Conservation (phyloP, 2,329 filamentous ascomycete species). For the Dactylellina haptotyla region DNA sequence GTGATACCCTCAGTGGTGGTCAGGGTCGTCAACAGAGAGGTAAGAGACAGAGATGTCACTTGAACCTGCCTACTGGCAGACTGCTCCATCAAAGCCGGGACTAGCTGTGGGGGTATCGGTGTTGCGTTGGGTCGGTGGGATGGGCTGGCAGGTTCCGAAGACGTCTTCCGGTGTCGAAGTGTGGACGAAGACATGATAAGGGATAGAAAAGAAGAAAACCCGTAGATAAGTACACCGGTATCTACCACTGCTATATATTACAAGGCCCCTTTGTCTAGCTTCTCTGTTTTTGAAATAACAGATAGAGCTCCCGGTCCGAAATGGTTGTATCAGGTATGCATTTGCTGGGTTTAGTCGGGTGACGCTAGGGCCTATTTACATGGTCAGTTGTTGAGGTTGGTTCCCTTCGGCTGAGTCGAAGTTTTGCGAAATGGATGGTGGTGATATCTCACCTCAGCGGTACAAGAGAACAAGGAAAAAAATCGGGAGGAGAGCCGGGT, state of each 20-base stretch:
- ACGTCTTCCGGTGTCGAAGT: slow-evolving; percentile 39
- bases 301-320: slow-evolving; percentile 28
- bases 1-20: slow-evolving; percentile 50
- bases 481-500: not conserved
- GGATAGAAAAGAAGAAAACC: too few relatives aligned
- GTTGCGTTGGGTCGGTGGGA: slow-evolving; percentile 13
- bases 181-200: slow-evolving; percentile 36
- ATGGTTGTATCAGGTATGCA: slow-evolving; percentile 29
- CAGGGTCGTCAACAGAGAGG: slow-evolving; percentile 45
- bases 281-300: slow-evolving; percentile 24
- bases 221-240: too few relatives aligned
- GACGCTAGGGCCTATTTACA: slow-evolving; percentile 8
- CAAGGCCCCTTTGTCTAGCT: slow-evolving; percentile 2
- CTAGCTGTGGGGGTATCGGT: not conserved
- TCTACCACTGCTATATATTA: too few relatives aligned
- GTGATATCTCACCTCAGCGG: not conserved
- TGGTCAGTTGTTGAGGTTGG: slow-evolving; percentile 3
- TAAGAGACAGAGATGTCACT: slow-evolving; percentile 43
- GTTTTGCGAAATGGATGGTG: not conserved
- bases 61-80: slow-evolving; percentile 33
- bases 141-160: slow-evolving; percentile 30
- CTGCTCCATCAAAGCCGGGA: slow-evolving; percentile 31
- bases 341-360: slow-evolving; percentile 19
- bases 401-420: slow-evolving; percentile 2
- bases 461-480: not conserved